phyloP scores from a whole-genome alignment of 2,329 filamentous ascomycete species.

The Aspergillus neotritici region DNA sequence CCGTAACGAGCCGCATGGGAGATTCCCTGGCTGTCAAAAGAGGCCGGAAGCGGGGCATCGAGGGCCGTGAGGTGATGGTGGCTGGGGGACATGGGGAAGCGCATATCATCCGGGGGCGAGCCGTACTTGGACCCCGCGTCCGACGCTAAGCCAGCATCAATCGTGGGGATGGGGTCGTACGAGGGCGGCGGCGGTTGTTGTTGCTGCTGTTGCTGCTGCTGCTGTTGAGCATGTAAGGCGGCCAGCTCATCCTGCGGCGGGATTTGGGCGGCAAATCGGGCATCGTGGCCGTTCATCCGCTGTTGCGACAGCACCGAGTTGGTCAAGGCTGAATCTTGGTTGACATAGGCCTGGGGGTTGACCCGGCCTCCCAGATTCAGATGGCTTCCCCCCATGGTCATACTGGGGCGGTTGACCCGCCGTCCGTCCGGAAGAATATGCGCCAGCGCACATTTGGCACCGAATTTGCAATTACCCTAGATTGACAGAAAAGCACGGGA shows the following conservation, averaged over 20 bases:
- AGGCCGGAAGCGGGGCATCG: conserved; percentile 86
- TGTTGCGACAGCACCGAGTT: conserved; percentile 64
- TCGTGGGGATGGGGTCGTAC: conserved; percentile 50
- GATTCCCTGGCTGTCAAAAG: conserved; percentile 92
- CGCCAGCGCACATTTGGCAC: conserved; percentile 92
- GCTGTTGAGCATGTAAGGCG: conserved; percentile 32
- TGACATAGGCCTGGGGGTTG: conserved; percentile 57
- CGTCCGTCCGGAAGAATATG: conserved; percentile 92
- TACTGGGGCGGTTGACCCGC: conserved; percentile 70
- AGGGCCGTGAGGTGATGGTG: conserved; percentile 75
- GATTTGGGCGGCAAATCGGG: conserved; percentile 38
- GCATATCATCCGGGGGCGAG: conserved; percentile 72
- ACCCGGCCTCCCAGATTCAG: conserved; percentile 62
- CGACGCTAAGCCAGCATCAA: conserved; percentile 55
- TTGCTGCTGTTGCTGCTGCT: conserved; percentile 28
- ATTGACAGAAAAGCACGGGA: conserved; percentile 9
- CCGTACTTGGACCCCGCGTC: conserved; percentile 64
- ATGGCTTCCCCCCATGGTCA: conserved; percentile 50
- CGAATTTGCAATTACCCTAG: conserved; percentile 98
- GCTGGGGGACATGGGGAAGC: conserved; percentile 73
- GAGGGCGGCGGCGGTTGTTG: conserved; percentile 22
- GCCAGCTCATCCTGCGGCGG: conserved; percentile 41
- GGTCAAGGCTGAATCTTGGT: conserved; percentile 66
- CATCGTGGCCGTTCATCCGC: conserved; percentile 48
- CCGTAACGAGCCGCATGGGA: conserved; percentile 86